phyloP scores from a whole-genome alignment of 2,329 filamentous ascomycete species.

The Penicillium sp. region DNA sequence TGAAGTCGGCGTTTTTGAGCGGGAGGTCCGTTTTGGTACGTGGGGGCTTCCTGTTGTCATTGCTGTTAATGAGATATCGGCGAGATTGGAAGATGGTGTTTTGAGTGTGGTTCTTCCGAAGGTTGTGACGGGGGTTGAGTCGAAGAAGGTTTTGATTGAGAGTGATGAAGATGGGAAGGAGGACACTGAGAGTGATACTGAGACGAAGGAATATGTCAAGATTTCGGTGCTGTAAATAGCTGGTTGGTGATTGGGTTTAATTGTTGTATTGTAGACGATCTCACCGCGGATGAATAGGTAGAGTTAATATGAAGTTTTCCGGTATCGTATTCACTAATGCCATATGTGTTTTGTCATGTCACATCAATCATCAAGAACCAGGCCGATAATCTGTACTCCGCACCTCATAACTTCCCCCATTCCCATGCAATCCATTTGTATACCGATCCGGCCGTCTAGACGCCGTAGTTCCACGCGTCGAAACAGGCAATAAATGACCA shows the following conservation, averaged over 20 bases:
- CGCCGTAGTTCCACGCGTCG: slow-evolving; percentile 19
- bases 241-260: no score
- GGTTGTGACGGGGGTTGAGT: slow-evolving; percentile 39
- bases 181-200: slow-evolving; percentile 16
- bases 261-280: no score
- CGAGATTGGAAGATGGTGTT: slow-evolving; percentile 73
- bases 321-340: no score
- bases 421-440: slow-evolving; percentile 9
- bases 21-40: slow-evolving; percentile 56
- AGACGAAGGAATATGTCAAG: slow-evolving; percentile 23
- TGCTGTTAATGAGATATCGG: slow-evolving; percentile 61
- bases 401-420: slow-evolving; percentile 15
- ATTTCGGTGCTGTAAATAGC: slow-evolving; percentile 18
- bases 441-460: slow-evolving; percentile 11
- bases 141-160: slow-evolving; percentile 18
- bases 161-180: slow-evolving; percentile 10
- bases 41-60: slow-evolving; percentile 54
- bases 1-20: slow-evolving; percentile 67
- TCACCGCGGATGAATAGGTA: no score
- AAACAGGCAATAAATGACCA: slow-evolving; percentile 24
- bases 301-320: slow-evolving; percentile 13
- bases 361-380: background rate
- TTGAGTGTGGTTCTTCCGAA: slow-evolving; percentile 73
- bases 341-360: no score
- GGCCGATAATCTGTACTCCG: slow-evolving; percentile 16